Evolutionary conservation across 73 alveolate genomes (phyloP).

Genomic region (Paramecium bursaria): DNA sequence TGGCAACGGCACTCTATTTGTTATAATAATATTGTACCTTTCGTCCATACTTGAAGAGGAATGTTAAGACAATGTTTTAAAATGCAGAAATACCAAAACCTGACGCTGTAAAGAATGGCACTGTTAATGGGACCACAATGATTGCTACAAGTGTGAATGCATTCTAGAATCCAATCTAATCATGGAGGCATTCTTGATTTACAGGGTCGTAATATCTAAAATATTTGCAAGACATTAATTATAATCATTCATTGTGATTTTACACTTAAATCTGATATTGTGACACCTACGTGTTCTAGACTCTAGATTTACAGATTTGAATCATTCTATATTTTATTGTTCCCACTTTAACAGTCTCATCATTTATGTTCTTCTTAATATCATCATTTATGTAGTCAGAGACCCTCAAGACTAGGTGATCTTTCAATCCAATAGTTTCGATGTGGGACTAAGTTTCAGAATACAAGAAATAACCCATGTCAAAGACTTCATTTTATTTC

Average conservation of each 20-base stretch:
- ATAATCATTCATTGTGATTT: background rate
- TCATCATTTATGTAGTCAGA: slow-evolving; percentile 30
- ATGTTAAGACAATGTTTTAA: background rate
- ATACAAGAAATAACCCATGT: slow-evolving; percentile 8
- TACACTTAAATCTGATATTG: background rate
- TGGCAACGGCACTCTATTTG: background rate
- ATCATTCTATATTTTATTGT: slow-evolving; percentile 7
- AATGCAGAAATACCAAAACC: slow-evolving; percentile 22
- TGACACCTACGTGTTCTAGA: background rate
- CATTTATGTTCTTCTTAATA: slow-evolving; percentile 9
- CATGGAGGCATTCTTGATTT: background rate
- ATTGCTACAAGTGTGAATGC: background rate
- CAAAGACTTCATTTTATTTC: slow-evolving; percentile 30
- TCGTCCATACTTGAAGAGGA: slow-evolving; percentile 34
- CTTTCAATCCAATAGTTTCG: background rate
- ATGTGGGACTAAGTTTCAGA: slow-evolving; percentile 26
- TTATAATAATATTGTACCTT: background rate
- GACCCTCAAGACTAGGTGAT: background rate
- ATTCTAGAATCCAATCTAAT: background rate
- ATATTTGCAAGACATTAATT: background rate
- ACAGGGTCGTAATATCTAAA: background rate
- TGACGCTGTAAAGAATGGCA: background rate
- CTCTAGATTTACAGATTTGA: background rate
- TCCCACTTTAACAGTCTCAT: background rate
- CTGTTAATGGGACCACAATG: background rate